Evolutionary conservation across 208 protist genomes (phyloP).

Genomic region (Leptomonas seymouri): DNA sequence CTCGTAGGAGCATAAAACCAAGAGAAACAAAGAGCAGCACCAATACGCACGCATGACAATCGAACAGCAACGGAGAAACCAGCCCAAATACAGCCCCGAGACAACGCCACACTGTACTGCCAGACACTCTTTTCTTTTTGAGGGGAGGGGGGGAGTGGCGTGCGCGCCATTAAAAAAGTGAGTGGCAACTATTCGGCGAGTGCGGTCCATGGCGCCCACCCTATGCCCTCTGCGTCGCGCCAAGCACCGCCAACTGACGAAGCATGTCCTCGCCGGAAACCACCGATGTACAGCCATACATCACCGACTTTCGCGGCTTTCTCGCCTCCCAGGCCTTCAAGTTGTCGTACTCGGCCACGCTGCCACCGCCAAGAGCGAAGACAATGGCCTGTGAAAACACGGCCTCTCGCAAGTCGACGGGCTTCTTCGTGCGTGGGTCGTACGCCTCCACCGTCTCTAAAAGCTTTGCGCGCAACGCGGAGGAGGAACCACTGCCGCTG

Average conservation of each 20-base stretch:
- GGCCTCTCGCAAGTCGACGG: slow-evolving; percentile 59
- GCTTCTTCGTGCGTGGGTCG: slow-evolving; percentile 72
- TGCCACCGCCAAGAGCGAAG: slow-evolving; percentile 86
- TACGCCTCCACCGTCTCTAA: slow-evolving; percentile 72
- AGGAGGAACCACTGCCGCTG: slow-evolving; percentile 5
- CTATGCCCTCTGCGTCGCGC: slow-evolving; percentile 25
- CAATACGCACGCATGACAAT: no score
- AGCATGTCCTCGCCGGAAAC: slow-evolving; percentile 82
- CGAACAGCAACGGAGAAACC: no score
- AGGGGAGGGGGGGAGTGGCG: no score
- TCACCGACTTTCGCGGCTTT: slow-evolving; percentile 76
- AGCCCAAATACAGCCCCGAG: no score
- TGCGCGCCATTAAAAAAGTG: no score
- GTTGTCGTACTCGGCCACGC: slow-evolving; percentile 89
- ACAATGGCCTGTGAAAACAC: slow-evolving; percentile 89
- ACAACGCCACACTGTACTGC: no score
- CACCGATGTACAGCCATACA: slow-evolving; percentile 87
- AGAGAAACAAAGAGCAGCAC: no score
- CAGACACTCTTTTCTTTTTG: no score
- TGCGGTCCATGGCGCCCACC: no score
- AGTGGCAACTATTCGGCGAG: no score
- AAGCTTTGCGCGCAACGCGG: slow-evolving; percentile 30
- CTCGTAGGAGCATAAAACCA: no score
- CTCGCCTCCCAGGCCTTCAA: slow-evolving; percentile 83
- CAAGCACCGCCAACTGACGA: slow-evolving; percentile 65